phyloP scores from a whole-genome alignment of 805 yeast genomes.

The Ogataea trehalophila region DNA sequence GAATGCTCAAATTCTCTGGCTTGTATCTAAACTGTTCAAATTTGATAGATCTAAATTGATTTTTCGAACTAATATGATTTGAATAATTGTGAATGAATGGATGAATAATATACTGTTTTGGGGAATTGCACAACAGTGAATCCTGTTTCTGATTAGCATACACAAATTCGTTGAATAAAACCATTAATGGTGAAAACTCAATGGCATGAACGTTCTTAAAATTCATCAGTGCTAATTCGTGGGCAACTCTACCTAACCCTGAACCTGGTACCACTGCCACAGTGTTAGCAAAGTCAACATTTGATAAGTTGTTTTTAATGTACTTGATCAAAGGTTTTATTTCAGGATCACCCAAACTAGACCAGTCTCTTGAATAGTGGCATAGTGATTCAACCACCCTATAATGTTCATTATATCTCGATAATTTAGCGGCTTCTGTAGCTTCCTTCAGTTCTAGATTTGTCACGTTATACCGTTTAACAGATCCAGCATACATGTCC shows the following conservation, averaged over 20 bases:
- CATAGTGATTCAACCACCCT: conserved; percentile 66
- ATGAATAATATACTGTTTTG: conserved; percentile 23
- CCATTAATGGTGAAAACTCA: conserved; percentile 76
- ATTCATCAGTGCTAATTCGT: conserved; percentile 43
- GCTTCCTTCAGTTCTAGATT: conserved; percentile 40
- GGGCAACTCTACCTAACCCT: conserved; percentile 77
- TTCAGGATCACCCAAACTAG: conserved; percentile 41
- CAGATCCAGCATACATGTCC: conserved; percentile 38
- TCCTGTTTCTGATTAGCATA: conserved; percentile 27
- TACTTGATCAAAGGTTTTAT: conserved; percentile 50
- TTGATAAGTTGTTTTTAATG: conserved; percentile 38
- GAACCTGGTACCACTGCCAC: conserved; percentile 78
- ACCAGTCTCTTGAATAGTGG: conserved; percentile 81
- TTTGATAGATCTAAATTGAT: conserved; percentile 47
- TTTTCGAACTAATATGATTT: conserved; percentile 44
- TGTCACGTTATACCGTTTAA: conserved; percentile 33
- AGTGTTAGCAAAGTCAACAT: conserved; percentile 30
- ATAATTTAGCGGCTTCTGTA: conserved; percentile 11
- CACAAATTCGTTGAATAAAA: conserved; percentile 56
- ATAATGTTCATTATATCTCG: conserved; percentile 27
- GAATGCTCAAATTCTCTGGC: conserved; percentile 45
- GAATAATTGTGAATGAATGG: conserved; percentile 68
- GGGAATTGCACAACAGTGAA: not conserved
- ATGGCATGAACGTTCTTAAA: conserved; percentile 56
- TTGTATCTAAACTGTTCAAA: conserved; percentile 27